Conservation (phyloP, 202 grass and related monocot species). For the Musa balbisiana region DNA sequence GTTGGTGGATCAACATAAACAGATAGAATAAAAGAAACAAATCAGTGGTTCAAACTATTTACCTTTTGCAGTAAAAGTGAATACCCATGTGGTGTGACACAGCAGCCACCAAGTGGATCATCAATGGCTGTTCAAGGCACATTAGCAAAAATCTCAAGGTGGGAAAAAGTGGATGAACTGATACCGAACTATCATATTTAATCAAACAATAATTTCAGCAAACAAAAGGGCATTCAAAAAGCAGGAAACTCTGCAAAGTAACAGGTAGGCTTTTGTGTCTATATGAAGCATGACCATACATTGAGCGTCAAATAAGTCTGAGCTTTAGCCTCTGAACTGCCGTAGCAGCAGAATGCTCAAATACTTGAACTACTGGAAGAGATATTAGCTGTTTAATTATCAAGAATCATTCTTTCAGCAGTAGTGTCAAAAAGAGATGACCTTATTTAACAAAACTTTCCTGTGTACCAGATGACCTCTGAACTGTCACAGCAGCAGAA, state of each 20-base stretch:
- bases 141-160: neutral
- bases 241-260: neutral
- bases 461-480: too few relatives aligned
- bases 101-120: constrained; percentile 93
- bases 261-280: neutral
- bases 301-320: neutral
- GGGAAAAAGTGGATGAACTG: neutral
- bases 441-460: too few relatives aligned
- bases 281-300: neutral
- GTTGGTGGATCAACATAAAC: neutral
- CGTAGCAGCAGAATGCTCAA: neutral
- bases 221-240: neutral
- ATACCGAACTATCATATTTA: too few relatives aligned
- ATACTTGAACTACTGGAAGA: neutral
- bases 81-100: constrained; percentile 87
- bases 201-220: neutral
- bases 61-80: constrained; percentile 77
- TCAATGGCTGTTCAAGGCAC: constrained; percentile 45
- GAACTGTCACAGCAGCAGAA: too few relatives aligned
- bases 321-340: neutral
- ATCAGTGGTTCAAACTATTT: constrained; percentile 17
- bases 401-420: too few relatives aligned
- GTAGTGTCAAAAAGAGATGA: too few relatives aligned
- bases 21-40: constrained; percentile 6
- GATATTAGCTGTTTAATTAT: neutral